Evolutionary conservation across 371 early-diverging fungal species (phyloP), one percentile per base, ranked within the genome.

Genomic region (Fennellomyces sp.): DNA sequence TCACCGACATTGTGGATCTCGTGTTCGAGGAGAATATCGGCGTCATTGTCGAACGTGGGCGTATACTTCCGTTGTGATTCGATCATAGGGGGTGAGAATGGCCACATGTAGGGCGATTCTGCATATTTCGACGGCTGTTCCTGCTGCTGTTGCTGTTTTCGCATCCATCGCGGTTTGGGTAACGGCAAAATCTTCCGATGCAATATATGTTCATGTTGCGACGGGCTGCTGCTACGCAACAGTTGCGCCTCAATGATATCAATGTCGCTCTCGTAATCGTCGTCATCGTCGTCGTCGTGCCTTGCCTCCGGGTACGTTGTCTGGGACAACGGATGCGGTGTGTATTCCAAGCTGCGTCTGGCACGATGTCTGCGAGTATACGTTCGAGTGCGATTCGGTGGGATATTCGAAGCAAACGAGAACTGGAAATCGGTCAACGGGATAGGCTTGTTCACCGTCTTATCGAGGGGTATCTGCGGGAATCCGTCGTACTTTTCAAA

Each of bases 111-210:
- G 3, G 61, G 30, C 28, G 60, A 5, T 5, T 17, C 19, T 17
- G n/a, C 3, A 45, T 12, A 23, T 11, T 30, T 27, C 19, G 27
- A 48, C 23, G 25, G 28, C 19, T 42, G 42, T 57, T 57, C 42
- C 12, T 30, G 31, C 47, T 42, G 47, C 13, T 56, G 45, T 12
- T 42, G 57, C 25, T 58, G 35, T 48, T 57, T 51, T 8, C 63
- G 57, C 52, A 41, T 57, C 63, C 63, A 63, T 31, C 63, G 57
- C 23, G 63, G 58, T 33, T 50, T 63, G 11, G 63, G 63, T 23
- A 63, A 21, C 13, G 63, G 63, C 26, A 63, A 50, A 8, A 63
- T 63, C 27, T 63, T 63, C 52, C 63, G 63, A 52, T 63, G 55
- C 27, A 52, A 57, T 19, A 63, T 23, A 19, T 49, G 33, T 38